Conservation (phyloP, 2,329 filamentous ascomycete genomes). For the Ceratocystis variospora region DNA sequence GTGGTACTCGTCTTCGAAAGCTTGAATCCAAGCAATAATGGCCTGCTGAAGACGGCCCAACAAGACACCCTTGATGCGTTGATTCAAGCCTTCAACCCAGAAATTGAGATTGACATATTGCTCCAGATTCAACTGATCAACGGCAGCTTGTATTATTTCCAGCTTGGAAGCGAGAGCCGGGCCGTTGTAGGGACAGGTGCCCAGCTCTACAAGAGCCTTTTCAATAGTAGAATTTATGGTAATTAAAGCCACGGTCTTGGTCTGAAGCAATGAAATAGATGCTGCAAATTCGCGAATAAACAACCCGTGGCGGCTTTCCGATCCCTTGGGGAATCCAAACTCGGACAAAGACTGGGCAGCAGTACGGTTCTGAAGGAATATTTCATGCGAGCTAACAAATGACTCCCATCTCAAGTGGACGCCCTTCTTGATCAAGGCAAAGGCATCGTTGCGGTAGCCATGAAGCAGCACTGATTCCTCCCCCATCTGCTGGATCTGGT, state of each 20-base stretch:
- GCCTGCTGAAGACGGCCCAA: constrained; percentile 72
- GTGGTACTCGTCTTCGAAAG: constrained; percentile 54
- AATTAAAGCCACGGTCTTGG: constrained; percentile 66
- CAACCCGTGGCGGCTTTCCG: constrained; percentile 87
- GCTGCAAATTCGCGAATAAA: constrained; percentile 90
- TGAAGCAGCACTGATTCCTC: constrained; percentile 78
- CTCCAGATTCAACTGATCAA: constrained; percentile 92
- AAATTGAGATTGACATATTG: constrained; percentile 85
- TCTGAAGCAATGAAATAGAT: constrained; percentile 74
- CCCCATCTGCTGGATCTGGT: constrained; percentile 71
- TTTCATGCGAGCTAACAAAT: constrained; percentile 91
- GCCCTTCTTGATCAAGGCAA: constrained; percentile 69
- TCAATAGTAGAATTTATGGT: constrained; percentile 70
- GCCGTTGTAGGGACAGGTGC: constrained; percentile 68
- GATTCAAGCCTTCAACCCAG: constrained; percentile 82
- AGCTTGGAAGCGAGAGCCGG: constrained; percentile 67
- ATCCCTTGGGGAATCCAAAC: constrained; percentile 37
- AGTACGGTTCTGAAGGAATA: constrained; percentile 46
- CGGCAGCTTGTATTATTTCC: constrained; percentile 75
- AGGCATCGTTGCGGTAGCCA: constrained; percentile 84
- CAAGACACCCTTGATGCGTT: constrained; percentile 67
- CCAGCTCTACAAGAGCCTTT: constrained; percentile 69
- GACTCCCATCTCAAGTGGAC: constrained; percentile 92
- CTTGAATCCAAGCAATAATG: constrained; percentile 72
- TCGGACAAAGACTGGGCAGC: constrained; percentile 35